phyloP scores from a whole-genome alignment of 495 filamentous ascomycete species.

The Pyronema domesticum region DNA sequence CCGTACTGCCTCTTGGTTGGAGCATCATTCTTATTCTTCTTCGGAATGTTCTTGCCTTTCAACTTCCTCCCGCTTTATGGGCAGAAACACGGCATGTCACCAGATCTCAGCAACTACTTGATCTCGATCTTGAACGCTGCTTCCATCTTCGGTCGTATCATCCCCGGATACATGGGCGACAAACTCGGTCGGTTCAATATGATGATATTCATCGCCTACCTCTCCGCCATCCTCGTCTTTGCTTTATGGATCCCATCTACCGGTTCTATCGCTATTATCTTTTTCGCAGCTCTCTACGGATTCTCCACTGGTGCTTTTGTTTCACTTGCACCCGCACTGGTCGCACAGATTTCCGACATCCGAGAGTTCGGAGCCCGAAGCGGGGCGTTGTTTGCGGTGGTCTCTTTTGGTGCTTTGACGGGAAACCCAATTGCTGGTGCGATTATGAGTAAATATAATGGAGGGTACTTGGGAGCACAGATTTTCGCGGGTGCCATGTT shows the following conservation, averaged over 20 bases:
- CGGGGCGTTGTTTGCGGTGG: constrained; percentile 47
- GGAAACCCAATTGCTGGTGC: constrained; percentile 60
- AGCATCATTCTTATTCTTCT: constrained; percentile 46
- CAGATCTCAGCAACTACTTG: constrained; percentile 40
- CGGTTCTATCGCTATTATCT: constrained; percentile 42
- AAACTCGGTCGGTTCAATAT: constrained; percentile 53
- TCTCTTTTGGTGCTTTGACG: constrained; percentile 46
- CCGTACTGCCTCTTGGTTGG: constrained; percentile 35
- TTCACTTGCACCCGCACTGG: constrained; percentile 40
- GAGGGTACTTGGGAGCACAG: constrained; percentile 40
- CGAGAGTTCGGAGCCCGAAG: constrained; percentile 54
- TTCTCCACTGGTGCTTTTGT: constrained; percentile 59
- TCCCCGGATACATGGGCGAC: constrained; percentile 56
- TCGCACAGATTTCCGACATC: constrained; percentile 56
- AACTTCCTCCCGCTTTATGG: constrained; percentile 43
- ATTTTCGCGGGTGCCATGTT: constrained; percentile 51
- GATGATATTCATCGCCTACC: constrained; percentile 43
- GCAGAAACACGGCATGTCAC: background rate
- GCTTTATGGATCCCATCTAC: constrained; percentile 50
- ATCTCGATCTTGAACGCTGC: constrained; percentile 53
- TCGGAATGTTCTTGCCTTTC: constrained; percentile 48
- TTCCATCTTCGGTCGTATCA: constrained; percentile 53
- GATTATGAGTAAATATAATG: constrained; percentile 37
- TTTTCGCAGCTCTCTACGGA: constrained; percentile 50
- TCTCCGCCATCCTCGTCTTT: constrained; percentile 46